Evolutionary conservation across 768 basidiomycete species (phyloP), one percentile per base, ranked within the genome.

Genomic region (Termitomyces heimii): DNA sequence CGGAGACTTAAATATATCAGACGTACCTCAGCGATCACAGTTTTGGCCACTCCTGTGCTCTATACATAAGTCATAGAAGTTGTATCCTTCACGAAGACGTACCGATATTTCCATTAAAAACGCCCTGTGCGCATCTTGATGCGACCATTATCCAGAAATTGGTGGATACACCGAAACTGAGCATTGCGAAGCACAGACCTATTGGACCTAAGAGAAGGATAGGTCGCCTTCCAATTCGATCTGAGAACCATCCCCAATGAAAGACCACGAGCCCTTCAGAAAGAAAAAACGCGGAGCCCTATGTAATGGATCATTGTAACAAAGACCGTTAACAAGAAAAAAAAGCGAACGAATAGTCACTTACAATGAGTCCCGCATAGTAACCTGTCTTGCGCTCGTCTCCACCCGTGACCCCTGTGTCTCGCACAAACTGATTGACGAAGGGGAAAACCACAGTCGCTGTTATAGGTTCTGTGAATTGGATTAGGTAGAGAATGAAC

Each of bases 351-450:
- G 2, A 54, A 34, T 2, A 13, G 10, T 2, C 32, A 20, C 71
- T 58, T 50, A 79, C 79, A 31, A 81, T 74, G 34, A 80, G 54
- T 6, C 78, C 79, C 47, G 77, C 78, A 66, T 76, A 81, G 62
- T 80, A 80, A 0, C 78, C 78, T 4, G 72, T 77, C 53, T 70
- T 75, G 3, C 64, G 68, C 57, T 79, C 78, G 54, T 79, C 75
- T 5, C 77, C 77, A 5, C 67, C 62, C 9, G 74, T 79, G 8
- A 80, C 68, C 0, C 76, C 77, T 9, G 75, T 75, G n/a, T 75
- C 71, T 44, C 74, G 67, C 43, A 81, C 71, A 35, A 79, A 71
- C 53, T 80, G 73, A 48, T 73, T 75, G 35, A 78, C 69, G 60
- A 81, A 80, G 2, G 78, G 78, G 56, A 78, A 76, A 31, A 80